These are phyloP conservation scores for Trichosporon faecale DNA, from an alignment of 1,284 basidiomycete species.

Conservation along the genomic window DNA sequence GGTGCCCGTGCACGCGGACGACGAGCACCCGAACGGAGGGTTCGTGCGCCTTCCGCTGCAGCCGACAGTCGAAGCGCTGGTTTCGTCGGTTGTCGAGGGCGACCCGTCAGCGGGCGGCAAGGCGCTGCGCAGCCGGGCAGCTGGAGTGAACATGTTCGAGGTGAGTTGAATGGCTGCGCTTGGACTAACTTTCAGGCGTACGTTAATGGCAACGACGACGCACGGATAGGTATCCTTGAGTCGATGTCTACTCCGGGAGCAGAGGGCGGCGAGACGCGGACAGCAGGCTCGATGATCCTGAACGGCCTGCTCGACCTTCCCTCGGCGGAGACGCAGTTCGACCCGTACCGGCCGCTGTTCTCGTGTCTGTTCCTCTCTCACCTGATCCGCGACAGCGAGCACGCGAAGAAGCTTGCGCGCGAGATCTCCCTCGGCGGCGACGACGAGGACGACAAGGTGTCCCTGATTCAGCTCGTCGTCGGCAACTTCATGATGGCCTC, in stretches of 20 bases:
- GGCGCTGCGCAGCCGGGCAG: conserved; percentile 50
- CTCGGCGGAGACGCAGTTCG: conserved; percentile 43
- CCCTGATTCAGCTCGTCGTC: conserved; percentile 57
- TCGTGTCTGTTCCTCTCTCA: conserved; percentile 56
- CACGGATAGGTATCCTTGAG: conserved; percentile 50
- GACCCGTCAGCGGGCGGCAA: conserved; percentile 42
- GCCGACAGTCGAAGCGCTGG: conserved; percentile 52
- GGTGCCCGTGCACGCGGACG: conserved; percentile 51
- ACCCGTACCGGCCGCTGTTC: conserved; percentile 57
- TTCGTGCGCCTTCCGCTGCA: conserved; percentile 50
- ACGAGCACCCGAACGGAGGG: conserved; percentile 51
- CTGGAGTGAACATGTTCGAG: conserved; percentile 55
- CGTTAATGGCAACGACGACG: conserved; percentile 51
- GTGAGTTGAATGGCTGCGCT: conserved; percentile 26
- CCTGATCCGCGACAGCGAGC: conserved; percentile 57
- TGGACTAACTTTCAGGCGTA: conserved; percentile 34
- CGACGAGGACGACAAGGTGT: conserved; percentile 56
- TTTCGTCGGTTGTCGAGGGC: conserved; percentile 45
- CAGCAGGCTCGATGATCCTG: conserved; percentile 56
- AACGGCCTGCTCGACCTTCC: conserved; percentile 55
- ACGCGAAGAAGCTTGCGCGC: conserved; percentile 57
- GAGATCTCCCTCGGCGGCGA: conserved; percentile 52
- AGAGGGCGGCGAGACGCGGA: conserved; percentile 37
- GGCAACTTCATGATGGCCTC: conserved; percentile 64
- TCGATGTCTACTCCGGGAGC: conserved; percentile 38